Evolutionary conservation across 2,329 filamentous ascomycete species (phyloP), one percentile per base, ranked within the genome.

Genomic region (Claviceps capensis): DNA sequence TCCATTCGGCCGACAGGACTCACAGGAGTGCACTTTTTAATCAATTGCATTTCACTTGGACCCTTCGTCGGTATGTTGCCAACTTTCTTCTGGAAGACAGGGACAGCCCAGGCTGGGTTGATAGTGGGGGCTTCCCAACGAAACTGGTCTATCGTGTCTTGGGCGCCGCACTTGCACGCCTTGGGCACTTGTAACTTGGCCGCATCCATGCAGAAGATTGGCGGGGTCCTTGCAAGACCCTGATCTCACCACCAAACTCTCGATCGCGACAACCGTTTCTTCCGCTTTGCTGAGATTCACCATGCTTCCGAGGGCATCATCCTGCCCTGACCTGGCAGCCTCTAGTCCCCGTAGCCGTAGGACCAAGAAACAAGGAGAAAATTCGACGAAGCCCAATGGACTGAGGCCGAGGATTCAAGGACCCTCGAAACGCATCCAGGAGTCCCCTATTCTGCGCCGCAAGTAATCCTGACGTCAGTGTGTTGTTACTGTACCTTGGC

Each of bases 241-340:
- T 62, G 60, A 63, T 61, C 60, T 56, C 58, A 57, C 53, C 60
- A 57, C 55, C 56, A 55, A 56, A 60, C 61, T 61, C 62, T 65
- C 63, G 62, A 66, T 66, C 55, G 55, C 54, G 46, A 52, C 43
- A 14, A 22, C 5, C 11, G 47, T 48, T 41, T n/a, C 37, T 26
- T 13, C 19, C 17, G 16, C 2, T 38, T 13, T 7, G n/a, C n/a
- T 16, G 23, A 22, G 34, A 14, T 47, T 41, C 26, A 9, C 34
- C 36, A 38, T 38, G 47, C 40, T 23, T 43, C 14, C 13, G 16
- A 22, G 36, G 19, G 36, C n/a, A 14, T 37, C 16, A 40, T 48
- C 22, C 26, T 9, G 37, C 19, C 19, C 34, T 48, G 19, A 41
- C n/a, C 3, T 42, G 17, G 40, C 17, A 19, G 17, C 40, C 40